Evolutionary conservation across 2,329 filamentous ascomycete species (phyloP), one percentile per base, ranked within the genome.

Genomic region (Diaporthe humulicola): DNA sequence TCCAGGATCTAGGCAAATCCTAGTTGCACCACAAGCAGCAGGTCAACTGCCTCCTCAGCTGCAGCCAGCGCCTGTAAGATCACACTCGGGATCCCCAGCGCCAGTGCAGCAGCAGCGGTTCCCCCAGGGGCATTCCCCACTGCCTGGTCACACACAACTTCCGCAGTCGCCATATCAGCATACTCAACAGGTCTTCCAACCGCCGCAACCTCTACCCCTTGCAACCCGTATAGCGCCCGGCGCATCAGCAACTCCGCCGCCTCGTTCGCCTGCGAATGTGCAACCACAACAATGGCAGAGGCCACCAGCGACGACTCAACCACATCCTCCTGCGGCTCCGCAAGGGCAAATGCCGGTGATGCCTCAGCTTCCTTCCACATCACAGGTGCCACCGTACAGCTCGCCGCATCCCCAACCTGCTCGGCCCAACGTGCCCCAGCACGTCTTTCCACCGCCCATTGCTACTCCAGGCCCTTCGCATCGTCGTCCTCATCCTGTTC

Each of bases 21-120:
- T 83, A 56, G 81, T 81, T 28, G 81, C 82, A 28, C 82, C 84
- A 58, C 85, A 86, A 70, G 80, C 82, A 71, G 80, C 80, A 81
- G 80, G 56, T 78, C 82, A 73, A 78, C 81, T 14, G 78, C 78
- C 75, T 78, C 81, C 22, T 82, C 81, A 64, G 70, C 74, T 48
- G 17, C 75, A 75, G n/a, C 56, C 79, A 9, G 80, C 79, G 28
- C 73, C 78, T 30, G 28, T 78, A 28, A 81, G 81, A 58, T 80
- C 81, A 38, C 79, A 80, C 9, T 73, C 76, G 28, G 81, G 81
- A 75, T 76, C 80, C 64, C 74, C 77, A 54, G 80, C 79, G 48
- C 52, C 78, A 57, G 57, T 64, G 71, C 76, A 77, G 48, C 72
- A 56, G 52, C 74, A 75, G 52, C 74, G 70, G 19, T 60, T 61